Evolutionary conservation across 2,329 filamentous ascomycete species (phyloP).

Genomic region (Capronia epimyces): DNA sequence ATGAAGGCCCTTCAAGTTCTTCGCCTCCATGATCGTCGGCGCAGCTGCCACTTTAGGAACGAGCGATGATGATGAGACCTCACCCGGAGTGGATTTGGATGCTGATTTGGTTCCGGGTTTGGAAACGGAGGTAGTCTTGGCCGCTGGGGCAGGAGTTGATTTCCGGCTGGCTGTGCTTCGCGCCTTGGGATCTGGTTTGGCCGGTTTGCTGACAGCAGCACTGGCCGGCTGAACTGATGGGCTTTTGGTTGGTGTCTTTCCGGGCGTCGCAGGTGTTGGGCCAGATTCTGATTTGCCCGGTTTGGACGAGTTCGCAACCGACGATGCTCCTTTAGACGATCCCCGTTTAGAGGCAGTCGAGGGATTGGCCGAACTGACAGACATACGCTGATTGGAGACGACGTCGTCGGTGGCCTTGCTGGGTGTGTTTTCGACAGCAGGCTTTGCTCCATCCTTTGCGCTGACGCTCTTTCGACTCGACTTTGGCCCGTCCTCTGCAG

Average conservation of each 20-base stretch:
- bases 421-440: not conserved
- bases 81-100: constrained; percentile 3
- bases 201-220: not conserved
- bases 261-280: not conserved
- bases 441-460: not conserved
- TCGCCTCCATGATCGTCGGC: constrained; percentile 7
- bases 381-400: no score
- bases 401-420: no score
- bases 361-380: not conserved
- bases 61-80: not conserved
- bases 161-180: constrained; percentile 1
- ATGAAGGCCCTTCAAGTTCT: constrained; percentile 8
- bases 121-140: not conserved
- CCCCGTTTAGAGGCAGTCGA: not conserved
- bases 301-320: not conserved
- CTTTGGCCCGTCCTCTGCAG: constrained; percentile 1
- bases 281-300: not conserved
- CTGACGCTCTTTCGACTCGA: not conserved
- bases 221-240: not conserved
- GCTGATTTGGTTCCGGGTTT: constrained; percentile 1
- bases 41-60: not conserved
- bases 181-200: constrained; percentile 5
- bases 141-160: not conserved
- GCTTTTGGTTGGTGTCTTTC: not conserved
- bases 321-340: not conserved